Conservation (phyloP, 768 basidiomycete species). For the Lactarius sanguifluus region DNA sequence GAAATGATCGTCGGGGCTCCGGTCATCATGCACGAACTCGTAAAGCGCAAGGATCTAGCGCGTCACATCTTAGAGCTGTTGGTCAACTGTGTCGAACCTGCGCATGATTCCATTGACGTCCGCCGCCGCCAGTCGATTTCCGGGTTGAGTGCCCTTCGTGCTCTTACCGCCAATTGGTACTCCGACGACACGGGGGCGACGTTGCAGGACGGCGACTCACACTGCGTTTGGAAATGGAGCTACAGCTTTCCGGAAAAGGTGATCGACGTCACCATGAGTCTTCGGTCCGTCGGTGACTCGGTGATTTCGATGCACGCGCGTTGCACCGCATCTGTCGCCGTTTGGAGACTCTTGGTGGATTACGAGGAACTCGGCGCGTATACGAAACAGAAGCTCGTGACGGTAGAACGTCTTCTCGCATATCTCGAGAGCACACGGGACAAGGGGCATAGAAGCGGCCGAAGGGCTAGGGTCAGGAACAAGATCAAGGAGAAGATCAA, state of each 20-base stretch:
- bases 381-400: slow-evolving; percentile 12
- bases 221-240: slow-evolving; percentile 8
- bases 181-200: slow-evolving; percentile 1
- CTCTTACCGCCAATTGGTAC: slow-evolving; percentile 3
- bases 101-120: neutral
- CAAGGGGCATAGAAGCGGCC: neutral
- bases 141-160: slow-evolving; percentile 6
- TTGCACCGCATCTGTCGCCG: slow-evolving; percentile 3
- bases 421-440: slow-evolving; percentile 4
- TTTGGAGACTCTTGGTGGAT: slow-evolving; percentile 10
- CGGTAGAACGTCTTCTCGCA: slow-evolving; percentile 1
- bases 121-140: neutral
- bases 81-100: slow-evolving; percentile 11
- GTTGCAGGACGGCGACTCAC: neutral
- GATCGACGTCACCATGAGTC: neutral
- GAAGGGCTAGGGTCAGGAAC: neutral
- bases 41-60: slow-evolving; percentile 8
- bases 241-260: neutral
- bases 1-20: neutral
- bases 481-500: slow-evolving; percentile 3
- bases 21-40: slow-evolving; percentile 15
- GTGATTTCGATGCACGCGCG: slow-evolving; percentile 16
- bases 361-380: slow-evolving; percentile 3
- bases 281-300: neutral
- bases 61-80: slow-evolving; percentile 4